Conservation (phyloP, 257 asterid genomes). For the Solanum lignicaule region DNA sequence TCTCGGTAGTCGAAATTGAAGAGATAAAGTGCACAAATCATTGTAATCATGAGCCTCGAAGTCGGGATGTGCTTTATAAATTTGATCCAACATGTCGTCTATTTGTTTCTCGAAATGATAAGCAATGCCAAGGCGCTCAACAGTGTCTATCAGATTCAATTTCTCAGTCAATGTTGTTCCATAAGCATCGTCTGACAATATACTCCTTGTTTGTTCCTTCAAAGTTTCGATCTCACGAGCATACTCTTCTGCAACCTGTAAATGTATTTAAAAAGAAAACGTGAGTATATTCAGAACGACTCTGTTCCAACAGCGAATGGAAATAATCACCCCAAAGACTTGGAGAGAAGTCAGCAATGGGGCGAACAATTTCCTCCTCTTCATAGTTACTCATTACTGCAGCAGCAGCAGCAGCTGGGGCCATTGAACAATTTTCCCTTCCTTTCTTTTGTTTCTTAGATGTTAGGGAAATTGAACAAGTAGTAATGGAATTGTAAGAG, state of each 20-base stretch:
- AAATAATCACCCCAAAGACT: conserved; percentile 26
- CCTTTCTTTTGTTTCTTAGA: neutral
- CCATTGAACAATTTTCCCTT: neutral
- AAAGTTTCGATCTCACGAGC: conserved; percentile 6
- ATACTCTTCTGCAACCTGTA: neutral
- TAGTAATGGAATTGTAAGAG: neutral
- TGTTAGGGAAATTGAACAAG: neutral
- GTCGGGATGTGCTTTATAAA: neutral
- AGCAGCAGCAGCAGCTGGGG: neutral
- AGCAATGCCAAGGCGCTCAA: conserved; percentile 32
- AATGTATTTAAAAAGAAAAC: neutral
- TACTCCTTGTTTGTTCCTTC: conserved; percentile 17
- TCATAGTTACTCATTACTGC: neutral
- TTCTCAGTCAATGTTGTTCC: neutral
- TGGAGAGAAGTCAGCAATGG: conserved; percentile 18
- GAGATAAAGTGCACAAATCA: conserved; percentile 9
- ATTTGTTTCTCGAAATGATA: conserved; percentile 25
- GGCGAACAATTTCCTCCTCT: conserved; percentile 12
- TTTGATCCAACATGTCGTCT: conserved; percentile 5
- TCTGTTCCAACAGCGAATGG: neutral
- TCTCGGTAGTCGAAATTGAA: conserved; percentile 22
- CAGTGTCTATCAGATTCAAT: conserved; percentile 14
- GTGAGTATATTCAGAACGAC: neutral
- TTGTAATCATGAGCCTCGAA: neutral
- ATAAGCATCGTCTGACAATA: neutral